phyloP scores from a whole-genome alignment of 176 grass and related monocot genomes.

The Eragrostis nindensis region DNA sequence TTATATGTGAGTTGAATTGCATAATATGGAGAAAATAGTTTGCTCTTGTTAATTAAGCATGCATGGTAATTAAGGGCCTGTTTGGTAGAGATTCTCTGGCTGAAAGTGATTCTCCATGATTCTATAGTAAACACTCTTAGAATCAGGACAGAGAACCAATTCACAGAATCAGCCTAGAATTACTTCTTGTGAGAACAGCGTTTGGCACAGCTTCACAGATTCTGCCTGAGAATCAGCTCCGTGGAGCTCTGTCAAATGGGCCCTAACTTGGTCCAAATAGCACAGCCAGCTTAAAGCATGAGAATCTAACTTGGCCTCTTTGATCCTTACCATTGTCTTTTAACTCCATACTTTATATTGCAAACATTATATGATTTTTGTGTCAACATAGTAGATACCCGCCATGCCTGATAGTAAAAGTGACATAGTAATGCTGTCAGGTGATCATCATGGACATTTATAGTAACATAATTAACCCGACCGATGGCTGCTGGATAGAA shows the following conservation, averaged over 20 bases:
- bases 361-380: conserved; percentile 2
- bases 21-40: not conserved
- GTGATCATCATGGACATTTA: not conserved
- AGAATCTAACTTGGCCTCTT: not conserved
- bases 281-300: not conserved
- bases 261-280: conserved; percentile 9
- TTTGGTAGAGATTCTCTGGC: too few relatives aligned
- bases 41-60: not conserved
- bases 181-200: too few relatives aligned
- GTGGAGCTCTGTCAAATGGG: too few relatives aligned
- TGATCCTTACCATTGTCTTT: not conserved
- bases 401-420: not conserved
- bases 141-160: too few relatives aligned
- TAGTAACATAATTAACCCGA: not conserved
- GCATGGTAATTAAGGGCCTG: too few relatives aligned
- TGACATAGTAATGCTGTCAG: not conserved
- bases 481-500: not conserved
- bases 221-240: too few relatives aligned
- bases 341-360: not conserved
- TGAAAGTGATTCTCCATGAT: not conserved
- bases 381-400: not conserved
- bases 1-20: not conserved
- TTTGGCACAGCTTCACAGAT: too few relatives aligned
- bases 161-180: too few relatives aligned
- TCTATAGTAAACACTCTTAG: too few relatives aligned